Evolutionary conservation across 2,329 filamentous ascomycete genomes (phyloP).

Genomic region (Biscogniauxia sp.): DNA sequence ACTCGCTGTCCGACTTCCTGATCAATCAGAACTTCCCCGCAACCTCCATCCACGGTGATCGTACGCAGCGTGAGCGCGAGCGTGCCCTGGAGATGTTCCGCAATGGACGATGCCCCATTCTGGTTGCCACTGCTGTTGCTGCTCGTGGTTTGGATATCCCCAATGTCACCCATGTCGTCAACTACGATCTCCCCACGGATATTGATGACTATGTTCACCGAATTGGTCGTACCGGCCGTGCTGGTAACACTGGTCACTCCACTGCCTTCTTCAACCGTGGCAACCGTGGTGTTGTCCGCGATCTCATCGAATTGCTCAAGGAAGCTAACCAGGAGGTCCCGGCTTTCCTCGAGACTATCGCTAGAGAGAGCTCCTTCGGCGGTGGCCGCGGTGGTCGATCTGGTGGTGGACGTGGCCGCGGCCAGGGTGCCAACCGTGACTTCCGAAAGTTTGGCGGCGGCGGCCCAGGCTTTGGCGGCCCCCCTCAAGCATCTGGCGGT

Average conservation of each 20-base stretch:
- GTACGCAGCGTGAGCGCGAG: slow-evolving; percentile 98
- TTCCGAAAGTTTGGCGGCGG: slow-evolving; percentile 70
- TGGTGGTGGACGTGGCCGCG: slow-evolving; percentile 71
- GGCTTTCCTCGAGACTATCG: slow-evolving; percentile 92
- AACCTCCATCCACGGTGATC: slow-evolving; percentile 97
- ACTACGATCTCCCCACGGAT: slow-evolving; percentile 98
- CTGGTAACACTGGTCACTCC: slow-evolving; percentile 96
- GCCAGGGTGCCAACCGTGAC: slow-evolving; percentile 74
- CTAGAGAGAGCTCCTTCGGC: slow-evolving; percentile 86
- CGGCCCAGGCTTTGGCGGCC: slow-evolving; percentile 41
- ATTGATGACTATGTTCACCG: slow-evolving; percentile 99
- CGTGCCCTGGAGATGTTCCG: slow-evolving; percentile 97
- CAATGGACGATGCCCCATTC: slow-evolving; percentile 89
- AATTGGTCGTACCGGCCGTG: slow-evolving; percentile 99
- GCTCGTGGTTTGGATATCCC: slow-evolving; percentile 90
- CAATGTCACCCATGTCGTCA: slow-evolving; percentile 95
- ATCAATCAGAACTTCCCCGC: slow-evolving; percentile 99
- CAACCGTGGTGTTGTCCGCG: slow-evolving; percentile 95
- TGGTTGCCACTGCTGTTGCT: slow-evolving; percentile 95
- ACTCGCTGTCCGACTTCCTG: slow-evolving; percentile 94
- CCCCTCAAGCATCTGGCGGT: slow-evolving; percentile 41
- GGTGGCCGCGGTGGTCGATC: slow-evolving; percentile 59
- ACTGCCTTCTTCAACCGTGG: slow-evolving; percentile 99
- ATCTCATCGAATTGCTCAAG: slow-evolving; percentile 95
- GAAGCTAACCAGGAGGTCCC: slow-evolving; percentile 98